Evolutionary conservation across 345 rosid genomes (phyloP), one percentile per base, ranked within the genome.

Genomic region (Gossypium arboreum): DNA sequence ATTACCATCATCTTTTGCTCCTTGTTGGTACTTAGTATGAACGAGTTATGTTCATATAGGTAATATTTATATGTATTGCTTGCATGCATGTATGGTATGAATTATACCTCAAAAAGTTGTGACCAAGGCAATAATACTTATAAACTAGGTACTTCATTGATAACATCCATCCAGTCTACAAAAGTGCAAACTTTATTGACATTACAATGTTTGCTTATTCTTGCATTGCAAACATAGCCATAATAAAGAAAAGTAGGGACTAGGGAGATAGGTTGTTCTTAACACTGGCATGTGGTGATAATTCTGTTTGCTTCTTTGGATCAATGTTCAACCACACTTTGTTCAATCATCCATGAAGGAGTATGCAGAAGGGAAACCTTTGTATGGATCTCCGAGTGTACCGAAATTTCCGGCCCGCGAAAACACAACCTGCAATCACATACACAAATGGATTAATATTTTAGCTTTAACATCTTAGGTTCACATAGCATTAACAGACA

Each of bases 331-430:
- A 15, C 41, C 41, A 34, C 9, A n/a, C 24, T n/a, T 9, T 3
- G 6, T 64, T 55, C 68, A 64, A n/a, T 64, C 22, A 62, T 62
- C 67, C 44, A 7, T 34, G 41, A 29, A 66, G 2, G 56, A n/a
- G 20, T 66, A 66, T 44, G 71, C 71, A 43, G 71, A 66, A 20
- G 71, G 72, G 22, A 68, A 68, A 25, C 72, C 43, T 24, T 9
- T 3, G 57, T 68, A 68, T 9, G 87, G 80, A 74, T 87, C 61
- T 2, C 82, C 75, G 3, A 92, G 80, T 34, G 90, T 86, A 44
- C 80, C 72, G 2, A 61, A 61, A 58, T 92, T 94, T 27, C 91
- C 93, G 5, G 98, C 94, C 2, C 93, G 86, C 2, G 90, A 90
- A 57, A 89, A 88, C 61, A 90, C 96, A 71, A 91, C 79, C 97